Evolutionary conservation across 2,329 filamentous ascomycete genomes (phyloP), one percentile per base, ranked within the genome.

Genomic region (Zopfia rhizophila): DNA sequence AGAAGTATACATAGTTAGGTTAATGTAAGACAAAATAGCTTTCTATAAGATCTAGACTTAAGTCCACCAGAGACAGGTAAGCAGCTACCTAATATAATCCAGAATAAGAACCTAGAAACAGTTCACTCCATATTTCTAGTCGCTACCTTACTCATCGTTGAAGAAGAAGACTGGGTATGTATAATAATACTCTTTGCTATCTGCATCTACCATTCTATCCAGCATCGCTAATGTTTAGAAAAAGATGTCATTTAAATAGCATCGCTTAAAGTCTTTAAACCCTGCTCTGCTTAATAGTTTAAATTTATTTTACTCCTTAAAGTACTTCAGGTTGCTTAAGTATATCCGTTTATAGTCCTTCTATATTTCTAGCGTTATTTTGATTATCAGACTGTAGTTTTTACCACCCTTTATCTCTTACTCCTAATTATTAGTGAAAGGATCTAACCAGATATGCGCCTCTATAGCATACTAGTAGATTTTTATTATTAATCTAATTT

Each of bases 31-130:
- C 3, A 49, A 24, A 10, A 38, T 22, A 13, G 45, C 45, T 35
- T 44, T 40, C 25, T 40, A 36, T 4, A 44, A 24, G 14, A 40
- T 49, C 45, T 36, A 44, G 3, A 44, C 45, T 4, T 40, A 40
- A 5, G 27, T 24, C 45, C 39, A 49, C 45, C 45, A 49, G 11
- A 35, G 33, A 7, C 45, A 36, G n/a, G 21, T 38, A 14, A 49
- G 21, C 19, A 49, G 29, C 39, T 40, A 49, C 16, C 29, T 39
- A 12, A 49, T 36, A 16, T 30, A 35, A 12, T 49, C 39, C 22
- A 49, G 35, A 18, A 44, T 19, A 6, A 21, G 7, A 4, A 40
- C 28, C 45, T 30, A 49, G 3, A 30, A 22, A 22, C 11, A 6
- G 13, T 39, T 28, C 19, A 12, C 10, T 16, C 14, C 2, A 13